Evolutionary conservation across 2,329 filamentous ascomycete genomes (phyloP).

Genomic region (Corynespora cassiicola): DNA sequence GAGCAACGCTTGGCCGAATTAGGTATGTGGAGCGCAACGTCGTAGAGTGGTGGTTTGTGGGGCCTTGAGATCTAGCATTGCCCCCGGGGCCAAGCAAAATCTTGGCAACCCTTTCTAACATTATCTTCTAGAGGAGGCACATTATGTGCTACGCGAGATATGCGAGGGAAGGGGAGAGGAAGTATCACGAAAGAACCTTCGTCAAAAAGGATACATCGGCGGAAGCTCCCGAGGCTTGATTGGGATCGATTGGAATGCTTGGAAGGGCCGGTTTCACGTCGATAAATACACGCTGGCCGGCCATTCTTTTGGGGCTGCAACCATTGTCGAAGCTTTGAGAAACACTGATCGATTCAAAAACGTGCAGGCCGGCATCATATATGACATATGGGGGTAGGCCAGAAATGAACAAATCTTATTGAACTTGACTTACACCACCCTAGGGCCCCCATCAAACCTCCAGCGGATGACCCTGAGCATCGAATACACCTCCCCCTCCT

Average conservation of each 20-base stretch:
- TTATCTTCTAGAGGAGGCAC: slow-evolving; percentile 71
- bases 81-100: no score
- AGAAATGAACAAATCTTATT: neutral
- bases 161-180: slow-evolving; percentile 60
- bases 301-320: slow-evolving; percentile 72
- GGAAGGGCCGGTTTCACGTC: slow-evolving; percentile 63
- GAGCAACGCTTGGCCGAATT: slow-evolving; percentile 68
- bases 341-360: slow-evolving; percentile 61
- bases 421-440: slow-evolving; percentile 17
- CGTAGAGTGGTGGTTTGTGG: no score
- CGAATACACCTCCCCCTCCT: slow-evolving; percentile 63
- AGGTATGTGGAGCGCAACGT: no score
- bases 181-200: slow-evolving; percentile 60
- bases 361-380: slow-evolving; percentile 68
- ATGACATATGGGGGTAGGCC: slow-evolving; percentile 66
- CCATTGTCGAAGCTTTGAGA: slow-evolving; percentile 66
- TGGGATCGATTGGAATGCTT: slow-evolving; percentile 63
- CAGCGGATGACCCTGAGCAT: slow-evolving; percentile 51
- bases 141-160: slow-evolving; percentile 62
- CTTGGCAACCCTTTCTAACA: no score
- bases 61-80: no score
- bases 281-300: slow-evolving; percentile 67
- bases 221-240: slow-evolving; percentile 65
- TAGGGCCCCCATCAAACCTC: slow-evolving; percentile 54
- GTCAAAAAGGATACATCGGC: slow-evolving; percentile 64